Conservation (phyloP, 1,139 yeast species). For the Pneumocystis murina region DNA sequence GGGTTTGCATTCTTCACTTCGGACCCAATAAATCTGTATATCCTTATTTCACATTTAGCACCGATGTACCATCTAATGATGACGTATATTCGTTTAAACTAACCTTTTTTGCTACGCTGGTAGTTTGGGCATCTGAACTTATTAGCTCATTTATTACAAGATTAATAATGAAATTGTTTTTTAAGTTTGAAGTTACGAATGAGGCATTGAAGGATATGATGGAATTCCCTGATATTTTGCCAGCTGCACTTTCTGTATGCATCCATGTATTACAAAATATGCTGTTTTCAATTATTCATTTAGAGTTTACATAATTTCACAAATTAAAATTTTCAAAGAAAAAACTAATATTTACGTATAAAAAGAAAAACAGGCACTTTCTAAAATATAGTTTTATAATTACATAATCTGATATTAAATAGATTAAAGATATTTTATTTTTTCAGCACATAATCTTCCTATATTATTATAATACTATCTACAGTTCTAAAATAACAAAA, state of each 20-base stretch:
- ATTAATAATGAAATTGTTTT: conserved; percentile 1
- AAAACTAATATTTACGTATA: neutral
- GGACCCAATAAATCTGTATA: conserved; percentile 10
- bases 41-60: neutral
- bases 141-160: conserved; percentile 4
- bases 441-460: neutral
- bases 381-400: neutral
- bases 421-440: neutral
- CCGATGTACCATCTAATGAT: neutral
- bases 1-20: conserved; percentile 13
- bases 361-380: neutral
- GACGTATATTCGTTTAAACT: conserved; percentile 2
- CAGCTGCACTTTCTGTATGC: conserved; percentile 5
- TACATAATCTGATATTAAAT: neutral
- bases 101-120: conserved; percentile 6
- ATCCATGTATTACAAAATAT: conserved; percentile 8
- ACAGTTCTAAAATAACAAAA: neutral
- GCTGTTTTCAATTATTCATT: conserved; percentile 4
- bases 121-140: conserved; percentile 5
- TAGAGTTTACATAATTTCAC: neutral
- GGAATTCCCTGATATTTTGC: conserved; percentile 6
- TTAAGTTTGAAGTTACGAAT: conserved; percentile 4
- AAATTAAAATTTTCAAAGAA: neutral
- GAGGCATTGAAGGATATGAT: conserved; percentile 5
- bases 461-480: neutral